Evolutionary conservation across 2,329 filamentous ascomycete genomes (phyloP).

Genomic region (Pseudogymnoascus sp.): DNA sequence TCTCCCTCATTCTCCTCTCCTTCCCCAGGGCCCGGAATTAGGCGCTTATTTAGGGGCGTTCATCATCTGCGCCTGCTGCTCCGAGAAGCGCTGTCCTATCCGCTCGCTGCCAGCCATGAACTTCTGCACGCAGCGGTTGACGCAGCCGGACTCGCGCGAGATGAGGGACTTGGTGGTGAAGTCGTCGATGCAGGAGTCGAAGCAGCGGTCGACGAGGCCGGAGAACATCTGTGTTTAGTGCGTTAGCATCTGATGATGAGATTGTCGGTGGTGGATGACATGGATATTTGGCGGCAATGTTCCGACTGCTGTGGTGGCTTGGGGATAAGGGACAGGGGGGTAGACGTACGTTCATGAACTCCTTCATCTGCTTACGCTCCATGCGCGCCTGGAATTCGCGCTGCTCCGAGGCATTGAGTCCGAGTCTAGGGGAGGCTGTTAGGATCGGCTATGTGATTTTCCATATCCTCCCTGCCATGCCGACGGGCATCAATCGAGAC

Average conservation of each 20-base stretch:
- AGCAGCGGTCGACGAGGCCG: slow-evolving; percentile 78
- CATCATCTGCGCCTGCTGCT: slow-evolving; percentile 55
- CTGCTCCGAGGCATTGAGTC: slow-evolving; percentile 55
- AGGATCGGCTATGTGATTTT: not conserved
- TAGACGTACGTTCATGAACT: slow-evolving; percentile 84
- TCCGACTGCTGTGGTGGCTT: not conserved
- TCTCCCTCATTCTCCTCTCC: no score
- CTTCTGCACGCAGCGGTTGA: slow-evolving; percentile 93
- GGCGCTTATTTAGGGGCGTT: slow-evolving; percentile 8
- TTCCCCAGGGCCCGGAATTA: not conserved
- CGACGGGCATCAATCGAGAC: not conserved
- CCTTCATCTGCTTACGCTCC: slow-evolving; percentile 97
- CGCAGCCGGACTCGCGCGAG: slow-evolving; percentile 80
- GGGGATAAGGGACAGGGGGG: not conserved
- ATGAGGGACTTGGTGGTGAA: slow-evolving; percentile 96
- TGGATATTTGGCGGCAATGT: slow-evolving; percentile 1
- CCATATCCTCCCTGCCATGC: not conserved
- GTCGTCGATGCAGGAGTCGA: slow-evolving; percentile 94
- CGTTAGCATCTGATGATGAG: slow-evolving; percentile 11
- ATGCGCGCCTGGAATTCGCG: slow-evolving; percentile 89
- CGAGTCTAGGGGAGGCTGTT: slow-evolving; percentile 14
- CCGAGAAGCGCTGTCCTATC: slow-evolving; percentile 80
- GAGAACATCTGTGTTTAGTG: slow-evolving; percentile 41
- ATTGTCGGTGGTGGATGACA: slow-evolving; percentile 13
- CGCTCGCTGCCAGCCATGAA: slow-evolving; percentile 87